phyloP scores from a whole-genome alignment of 1,284 basidiomycete species.

The Trichosporon asahii region DNA sequence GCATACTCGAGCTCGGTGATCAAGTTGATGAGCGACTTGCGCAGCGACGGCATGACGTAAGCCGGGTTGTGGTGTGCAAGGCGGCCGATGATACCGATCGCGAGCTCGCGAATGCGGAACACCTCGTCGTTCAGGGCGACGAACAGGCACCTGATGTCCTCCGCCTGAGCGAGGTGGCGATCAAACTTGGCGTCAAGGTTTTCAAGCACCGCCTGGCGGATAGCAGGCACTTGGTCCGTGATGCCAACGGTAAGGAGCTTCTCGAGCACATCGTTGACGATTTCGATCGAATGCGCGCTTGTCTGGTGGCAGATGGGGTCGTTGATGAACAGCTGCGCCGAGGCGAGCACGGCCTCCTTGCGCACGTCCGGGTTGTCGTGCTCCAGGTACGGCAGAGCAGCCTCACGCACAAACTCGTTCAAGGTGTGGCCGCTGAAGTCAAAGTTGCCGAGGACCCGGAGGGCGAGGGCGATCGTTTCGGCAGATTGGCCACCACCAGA shows the following conservation, averaged over 20 bases:
- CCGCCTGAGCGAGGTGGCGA: conserved; percentile 96
- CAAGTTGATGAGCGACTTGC: conserved; percentile 94
- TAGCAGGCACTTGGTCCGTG: conserved; percentile 76
- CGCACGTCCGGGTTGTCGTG: conserved; percentile 87
- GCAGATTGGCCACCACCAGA: conserved; percentile 58
- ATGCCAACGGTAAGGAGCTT: conserved; percentile 96
- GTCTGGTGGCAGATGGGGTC: conserved; percentile 97
- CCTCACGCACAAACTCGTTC: conserved; percentile 92
- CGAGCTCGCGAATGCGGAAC: conserved; percentile 87
- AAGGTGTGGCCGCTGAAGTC: conserved; percentile 93
- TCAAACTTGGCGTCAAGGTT: conserved; percentile 93
- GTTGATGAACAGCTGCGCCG: conserved; percentile 84
- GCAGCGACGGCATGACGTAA: conserved; percentile 95
- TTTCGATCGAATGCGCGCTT: conserved; percentile 93
- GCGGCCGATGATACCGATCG: conserved; percentile 87
- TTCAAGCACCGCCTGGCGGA: conserved; percentile 82
- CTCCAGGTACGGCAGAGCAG: conserved; percentile 90
- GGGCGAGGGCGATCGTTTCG: conserved; percentile 77
- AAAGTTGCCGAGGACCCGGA: conserved; percentile 85
- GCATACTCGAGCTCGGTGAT: conserved; percentile 97
- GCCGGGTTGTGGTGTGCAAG: conserved; percentile 95
- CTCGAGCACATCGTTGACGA: conserved; percentile 96
- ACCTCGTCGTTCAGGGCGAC: conserved; percentile 97
- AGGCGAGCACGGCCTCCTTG: conserved; percentile 85
- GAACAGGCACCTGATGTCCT: conserved; percentile 94